Evolutionary conservation across 331 rosid species (phyloP).

Genomic region (Rhamnella rubrinervis): DNA sequence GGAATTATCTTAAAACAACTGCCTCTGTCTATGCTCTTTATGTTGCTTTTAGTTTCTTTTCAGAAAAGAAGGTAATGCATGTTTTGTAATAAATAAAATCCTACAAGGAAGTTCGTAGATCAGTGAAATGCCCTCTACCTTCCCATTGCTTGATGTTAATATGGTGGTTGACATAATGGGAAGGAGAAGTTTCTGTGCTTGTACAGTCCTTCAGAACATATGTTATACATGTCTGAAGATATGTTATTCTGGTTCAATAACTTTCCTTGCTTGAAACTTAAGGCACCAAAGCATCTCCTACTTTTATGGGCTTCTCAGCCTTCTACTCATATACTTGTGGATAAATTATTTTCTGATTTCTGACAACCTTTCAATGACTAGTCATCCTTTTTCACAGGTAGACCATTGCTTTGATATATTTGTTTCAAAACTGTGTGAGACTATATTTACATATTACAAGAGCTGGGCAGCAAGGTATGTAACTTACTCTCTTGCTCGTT

Average conservation of each 20-base stretch:
- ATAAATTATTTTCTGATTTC: neutral
- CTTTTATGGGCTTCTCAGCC: neutral
- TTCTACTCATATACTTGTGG: slow-evolving; percentile 3
- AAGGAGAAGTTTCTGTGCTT: neutral
- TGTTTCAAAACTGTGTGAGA: slow-evolving; percentile 79
- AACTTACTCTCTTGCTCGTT: slow-evolving; percentile 26
- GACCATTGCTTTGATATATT: slow-evolving; percentile 95
- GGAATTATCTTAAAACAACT: too few species aligned
- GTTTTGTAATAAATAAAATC: too few species aligned
- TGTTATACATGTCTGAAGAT: neutral
- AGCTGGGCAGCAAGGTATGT: slow-evolving; percentile 98
- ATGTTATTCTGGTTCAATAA: slow-evolving; percentile 3
- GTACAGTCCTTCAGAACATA: neutral
- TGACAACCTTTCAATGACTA: neutral
- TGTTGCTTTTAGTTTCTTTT: too few species aligned
- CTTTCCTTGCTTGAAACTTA: slow-evolving; percentile 18
- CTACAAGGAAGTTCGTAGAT: too few species aligned
- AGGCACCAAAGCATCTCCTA: slow-evolving; percentile 15
- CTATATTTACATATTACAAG: slow-evolving; percentile 78
- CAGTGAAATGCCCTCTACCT: too few species aligned
- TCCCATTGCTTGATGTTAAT: too few species aligned
- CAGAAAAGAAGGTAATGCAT: too few species aligned
- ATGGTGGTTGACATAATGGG: neutral
- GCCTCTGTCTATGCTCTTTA: too few species aligned
- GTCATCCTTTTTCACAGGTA: slow-evolving; percentile 46